Percentiles rank a stretch among this genome's conserved stretches.
These are phyloP conservation scores for Sporothrix luriei DNA, from an alignment of 2,329 filamentous ascomycete species.

Conservation along the genomic window DNA sequence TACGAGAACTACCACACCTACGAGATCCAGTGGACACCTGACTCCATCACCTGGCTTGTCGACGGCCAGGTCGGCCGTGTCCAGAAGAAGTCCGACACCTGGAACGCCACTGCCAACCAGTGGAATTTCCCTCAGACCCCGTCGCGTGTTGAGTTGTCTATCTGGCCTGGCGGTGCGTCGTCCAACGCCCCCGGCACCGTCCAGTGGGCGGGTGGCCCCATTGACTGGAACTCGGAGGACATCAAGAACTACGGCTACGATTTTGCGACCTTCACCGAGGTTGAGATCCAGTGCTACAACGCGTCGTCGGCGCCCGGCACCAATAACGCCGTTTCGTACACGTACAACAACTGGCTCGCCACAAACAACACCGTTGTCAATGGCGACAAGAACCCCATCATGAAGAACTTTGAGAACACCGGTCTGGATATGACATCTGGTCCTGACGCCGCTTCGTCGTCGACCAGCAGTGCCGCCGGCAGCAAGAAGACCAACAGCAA, in stretches of 20 bases:
- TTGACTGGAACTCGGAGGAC: constrained; percentile 79
- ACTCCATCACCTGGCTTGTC: constrained; percentile 81
- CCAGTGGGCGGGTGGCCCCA: constrained; percentile 85
- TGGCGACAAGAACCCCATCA: constrained; percentile 71
- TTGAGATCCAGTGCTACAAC: constrained; percentile 85
- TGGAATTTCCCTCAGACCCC: constrained; percentile 93
- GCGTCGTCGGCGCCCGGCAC: constrained; percentile 63
- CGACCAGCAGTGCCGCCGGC: constrained; percentile 29
- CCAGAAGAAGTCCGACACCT: constrained; percentile 76
- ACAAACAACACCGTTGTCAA: constrained; percentile 79
- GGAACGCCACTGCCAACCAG: constrained; percentile 78
- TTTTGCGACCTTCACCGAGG: constrained; percentile 75
- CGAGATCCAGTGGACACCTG: constrained; percentile 89
- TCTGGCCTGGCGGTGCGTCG: constrained; percentile 88
- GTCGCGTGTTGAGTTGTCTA: constrained; percentile 84
- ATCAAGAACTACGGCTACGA: constrained; percentile 87
- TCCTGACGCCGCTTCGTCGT: constrained; percentile 33
- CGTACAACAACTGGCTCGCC: constrained; percentile 65
- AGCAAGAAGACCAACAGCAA: constrained; percentile 33
- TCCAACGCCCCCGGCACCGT: constrained; percentile 82
- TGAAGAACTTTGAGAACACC: constrained; percentile 79
- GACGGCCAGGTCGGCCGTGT: constrained; percentile 78
- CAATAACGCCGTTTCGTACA: constrained; percentile 72
- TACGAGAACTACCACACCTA: constrained; percentile 83
- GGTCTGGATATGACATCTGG: constrained; percentile 70